These are phyloP conservation scores for Annulohypoxylon truncatum DNA, from an alignment of 2,329 filamentous ascomycete species.

Conservation along the genomic window DNA sequence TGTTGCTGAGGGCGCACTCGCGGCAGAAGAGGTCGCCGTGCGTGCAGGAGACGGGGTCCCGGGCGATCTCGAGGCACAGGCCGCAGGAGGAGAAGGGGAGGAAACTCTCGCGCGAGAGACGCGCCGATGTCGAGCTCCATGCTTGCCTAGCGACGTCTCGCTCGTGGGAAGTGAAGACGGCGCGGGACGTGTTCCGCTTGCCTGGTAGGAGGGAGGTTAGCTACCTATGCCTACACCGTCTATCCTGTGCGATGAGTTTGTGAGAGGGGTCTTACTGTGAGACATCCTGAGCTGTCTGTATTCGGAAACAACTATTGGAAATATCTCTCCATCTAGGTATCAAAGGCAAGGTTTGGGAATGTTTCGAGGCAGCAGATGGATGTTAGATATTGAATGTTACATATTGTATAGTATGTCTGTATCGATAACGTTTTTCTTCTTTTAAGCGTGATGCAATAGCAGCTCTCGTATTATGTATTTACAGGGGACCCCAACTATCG, in stretches of 20 bases:
- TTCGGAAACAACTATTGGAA: neutral
- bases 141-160: slow-evolving; percentile 81
- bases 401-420: slow-evolving; percentile 1
- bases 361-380: neutral
- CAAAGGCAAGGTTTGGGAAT: neutral
- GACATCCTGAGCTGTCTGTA: slow-evolving; percentile 53
- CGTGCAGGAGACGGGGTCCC: slow-evolving; percentile 84
- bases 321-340: neutral
- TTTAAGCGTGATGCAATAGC: slow-evolving; percentile 18
- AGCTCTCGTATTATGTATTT: neutral
- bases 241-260: neutral
- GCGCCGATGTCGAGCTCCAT: slow-evolving; percentile 86
- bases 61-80: slow-evolving; percentile 84
- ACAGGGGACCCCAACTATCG: slow-evolving; percentile 10
- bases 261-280: slow-evolving; percentile 53
- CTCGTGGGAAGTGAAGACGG: slow-evolving; percentile 95
- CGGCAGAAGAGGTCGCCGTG: slow-evolving; percentile 93
- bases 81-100: slow-evolving; percentile 90
- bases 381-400: neutral
- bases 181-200: slow-evolving; percentile 90
- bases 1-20: slow-evolving; percentile 90
- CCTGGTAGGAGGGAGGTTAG: slow-evolving; percentile 55
- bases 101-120: slow-evolving; percentile 89
- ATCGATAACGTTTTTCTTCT: neutral
- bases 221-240: slow-evolving; percentile 15